A percentile compares a stretch with the other conserved stretches of the same genome.
Evolutionary conservation across 805 yeast species (phyloP).

Genomic region (Blastobotrys muscicola): DNA sequence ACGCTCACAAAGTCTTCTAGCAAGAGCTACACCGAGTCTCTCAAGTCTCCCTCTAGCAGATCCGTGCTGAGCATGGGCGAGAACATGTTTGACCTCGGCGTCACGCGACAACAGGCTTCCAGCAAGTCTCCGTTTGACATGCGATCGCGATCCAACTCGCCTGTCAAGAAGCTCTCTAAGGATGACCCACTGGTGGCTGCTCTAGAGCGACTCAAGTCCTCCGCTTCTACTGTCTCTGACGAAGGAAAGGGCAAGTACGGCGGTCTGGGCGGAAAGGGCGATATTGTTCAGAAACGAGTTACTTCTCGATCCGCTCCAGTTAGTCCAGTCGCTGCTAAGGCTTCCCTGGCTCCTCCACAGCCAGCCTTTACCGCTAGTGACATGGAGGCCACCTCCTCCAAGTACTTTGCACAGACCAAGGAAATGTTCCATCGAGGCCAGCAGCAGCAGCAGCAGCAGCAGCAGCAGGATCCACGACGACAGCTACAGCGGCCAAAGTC

Average conservation of each 20-base stretch:
- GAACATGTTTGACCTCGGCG: slow-evolving; percentile 24
- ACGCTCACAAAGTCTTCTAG: slow-evolving; percentile 8
- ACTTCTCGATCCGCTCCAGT: slow-evolving; percentile 24
- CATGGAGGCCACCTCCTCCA: slow-evolving; percentile 31
- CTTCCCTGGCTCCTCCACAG: slow-evolving; percentile 22
- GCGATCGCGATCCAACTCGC: slow-evolving; percentile 10
- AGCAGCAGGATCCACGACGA: slow-evolving; percentile 1
- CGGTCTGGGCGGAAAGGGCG: neutral
- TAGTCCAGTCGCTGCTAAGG: slow-evolving; percentile 10
- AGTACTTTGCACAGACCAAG: slow-evolving; percentile 20
- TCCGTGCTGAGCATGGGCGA: slow-evolving; percentile 22
- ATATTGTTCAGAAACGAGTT: slow-evolving; percentile 9
- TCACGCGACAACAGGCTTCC: slow-evolving; percentile 1
- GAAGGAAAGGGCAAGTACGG: slow-evolving; percentile 5
- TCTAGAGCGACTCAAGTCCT: slow-evolving; percentile 33
- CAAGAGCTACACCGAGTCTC: slow-evolving; percentile 1
- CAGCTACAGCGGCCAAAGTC: slow-evolving; percentile 19
- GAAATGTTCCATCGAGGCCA: slow-evolving; percentile 14
- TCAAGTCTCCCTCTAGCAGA: slow-evolving; percentile 1
- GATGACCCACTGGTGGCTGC: slow-evolving; percentile 49
- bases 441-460: slow-evolving; percentile 2
- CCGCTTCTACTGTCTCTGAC: slow-evolving; percentile 11
- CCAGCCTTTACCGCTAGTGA: slow-evolving; percentile 30
- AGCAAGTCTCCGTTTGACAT: slow-evolving; percentile 6
- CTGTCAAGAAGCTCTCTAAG: slow-evolving; percentile 15